phyloP scores from a whole-genome alignment of 2,329 filamentous ascomycete genomes.

The Ustulina deusta region DNA sequence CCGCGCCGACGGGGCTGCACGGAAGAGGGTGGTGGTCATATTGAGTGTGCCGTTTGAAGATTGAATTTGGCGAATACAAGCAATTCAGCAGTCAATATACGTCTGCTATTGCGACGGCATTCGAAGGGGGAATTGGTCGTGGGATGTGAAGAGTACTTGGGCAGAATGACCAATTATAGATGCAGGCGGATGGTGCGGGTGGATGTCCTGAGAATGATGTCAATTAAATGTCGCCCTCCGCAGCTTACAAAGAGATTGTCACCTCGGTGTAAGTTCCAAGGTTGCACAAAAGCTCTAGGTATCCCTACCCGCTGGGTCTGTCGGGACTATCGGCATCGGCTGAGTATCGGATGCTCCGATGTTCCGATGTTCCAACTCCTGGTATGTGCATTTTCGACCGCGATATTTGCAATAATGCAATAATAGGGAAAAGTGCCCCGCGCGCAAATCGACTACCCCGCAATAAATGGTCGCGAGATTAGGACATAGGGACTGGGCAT shows the following conservation, averaged over 20 bases:
- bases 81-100: not conserved
- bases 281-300: no score
- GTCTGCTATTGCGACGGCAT: not conserved
- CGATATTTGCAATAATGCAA: no score
- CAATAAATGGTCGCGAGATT: no score
- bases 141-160: not conserved
- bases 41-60: constrained; percentile 38
- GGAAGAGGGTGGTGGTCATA: constrained; percentile 84
- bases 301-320: not conserved
- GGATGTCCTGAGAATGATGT: constrained; percentile 29
- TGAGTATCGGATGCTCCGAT: constrained; percentile 16
- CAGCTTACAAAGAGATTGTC: constrained; percentile 2
- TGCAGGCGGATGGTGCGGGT: not conserved
- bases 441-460: no score
- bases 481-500: no score
- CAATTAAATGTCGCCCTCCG: constrained; percentile 13
- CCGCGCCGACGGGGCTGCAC: constrained; percentile 74
- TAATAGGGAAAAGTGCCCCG: not conserved
- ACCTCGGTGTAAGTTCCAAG: no score
- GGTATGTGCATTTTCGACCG: no score
- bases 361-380: not conserved
- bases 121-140: constrained; percentile 8
- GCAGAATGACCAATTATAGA: not conserved
- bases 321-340: constrained; percentile 16
- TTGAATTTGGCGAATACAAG: not conserved